These are phyloP conservation scores for Solanum chilense DNA, from an alignment of 257 asterid species.

Conservation along the genomic window DNA sequence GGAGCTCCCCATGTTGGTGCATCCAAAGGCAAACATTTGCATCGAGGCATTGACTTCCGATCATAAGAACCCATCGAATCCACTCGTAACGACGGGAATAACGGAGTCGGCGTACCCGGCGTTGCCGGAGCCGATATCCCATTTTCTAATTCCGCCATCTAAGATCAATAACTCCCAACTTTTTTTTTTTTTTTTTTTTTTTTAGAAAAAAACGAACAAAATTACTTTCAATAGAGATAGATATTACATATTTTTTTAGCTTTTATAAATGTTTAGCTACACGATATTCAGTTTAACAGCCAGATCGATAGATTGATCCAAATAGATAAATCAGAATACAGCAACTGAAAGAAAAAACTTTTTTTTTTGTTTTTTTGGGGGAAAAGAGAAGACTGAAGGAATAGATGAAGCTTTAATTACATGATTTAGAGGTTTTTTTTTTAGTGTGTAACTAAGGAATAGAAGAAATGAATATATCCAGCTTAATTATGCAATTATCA, in stretches of 20 bases:
- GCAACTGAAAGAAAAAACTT: neutral
- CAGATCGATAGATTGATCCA: conserved; percentile 20
- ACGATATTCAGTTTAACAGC: conserved; percentile 19
- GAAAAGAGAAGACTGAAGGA: neutral
- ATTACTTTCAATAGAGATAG: neutral
- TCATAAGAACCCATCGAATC: conserved; percentile 58
- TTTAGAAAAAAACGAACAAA: neutral
- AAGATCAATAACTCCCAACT: neutral
- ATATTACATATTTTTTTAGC: conserved; percentile 16
- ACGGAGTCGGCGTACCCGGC: conserved; percentile 83
- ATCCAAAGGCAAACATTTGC: conserved; percentile 76
- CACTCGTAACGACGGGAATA: conserved; percentile 42
- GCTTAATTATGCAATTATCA: neutral
- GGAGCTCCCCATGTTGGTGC: conserved; percentile 71
- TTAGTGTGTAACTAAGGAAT: conserved; percentile 44
- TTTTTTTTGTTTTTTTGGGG: neutral
- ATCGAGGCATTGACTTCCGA: conserved; percentile 88
- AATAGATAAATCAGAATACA: neutral
- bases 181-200: neutral
- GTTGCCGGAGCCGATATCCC: conserved; percentile 72
- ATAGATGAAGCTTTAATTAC: conserved; percentile 18
- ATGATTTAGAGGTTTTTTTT: conserved; percentile 42
- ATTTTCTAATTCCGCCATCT: conserved; percentile 51
- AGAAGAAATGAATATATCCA: conserved; percentile 6
- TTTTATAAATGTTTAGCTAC: conserved; percentile 38